Conservation (phyloP, 2,329 filamentous ascomycete species). For the Aspergillus cejpii region DNA sequence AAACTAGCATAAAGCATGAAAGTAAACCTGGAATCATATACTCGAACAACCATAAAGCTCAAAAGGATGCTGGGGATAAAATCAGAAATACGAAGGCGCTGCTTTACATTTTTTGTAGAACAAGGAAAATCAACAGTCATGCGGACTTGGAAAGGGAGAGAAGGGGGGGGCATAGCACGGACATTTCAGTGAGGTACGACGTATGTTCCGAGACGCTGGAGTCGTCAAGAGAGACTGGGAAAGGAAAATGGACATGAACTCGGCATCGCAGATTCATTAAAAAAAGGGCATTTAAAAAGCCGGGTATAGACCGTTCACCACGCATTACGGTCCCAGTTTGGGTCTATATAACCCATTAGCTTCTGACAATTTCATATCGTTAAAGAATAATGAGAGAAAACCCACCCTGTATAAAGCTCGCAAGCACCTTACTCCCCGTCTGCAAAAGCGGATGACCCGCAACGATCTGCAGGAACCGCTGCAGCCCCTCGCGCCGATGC, state of each 20-base stretch:
- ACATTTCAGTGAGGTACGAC: not conserved
- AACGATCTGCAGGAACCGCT: constrained; percentile 95
- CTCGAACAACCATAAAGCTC: not conserved
- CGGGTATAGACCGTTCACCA: constrained; percentile 55
- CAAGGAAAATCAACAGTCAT: not conserved
- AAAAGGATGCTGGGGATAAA: not conserved
- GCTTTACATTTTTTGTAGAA: not conserved
- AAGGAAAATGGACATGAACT: not conserved
- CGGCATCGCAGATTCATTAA: not conserved
- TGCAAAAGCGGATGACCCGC: constrained; percentile 93
- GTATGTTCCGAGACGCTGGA: not conserved
- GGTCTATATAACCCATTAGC: constrained; percentile 33
- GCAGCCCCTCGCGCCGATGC: constrained; percentile 79
- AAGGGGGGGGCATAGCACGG: not conserved
- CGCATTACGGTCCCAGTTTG: constrained; percentile 77
- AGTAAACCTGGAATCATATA: not conserved
- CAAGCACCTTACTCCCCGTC: constrained; percentile 94
- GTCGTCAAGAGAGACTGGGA: not conserved
- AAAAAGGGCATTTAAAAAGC: too few species aligned
- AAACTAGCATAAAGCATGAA: not conserved
- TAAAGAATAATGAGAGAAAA: constrained; percentile 1
- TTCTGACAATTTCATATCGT: not conserved
- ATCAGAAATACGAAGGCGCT: not conserved
- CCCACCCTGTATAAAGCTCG: constrained; percentile 91
- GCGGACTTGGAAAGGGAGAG: not conserved